Evolutionary conservation across 106 monocot species (phyloP).

Genomic region (Dendrobium chrysotoxum): DNA sequence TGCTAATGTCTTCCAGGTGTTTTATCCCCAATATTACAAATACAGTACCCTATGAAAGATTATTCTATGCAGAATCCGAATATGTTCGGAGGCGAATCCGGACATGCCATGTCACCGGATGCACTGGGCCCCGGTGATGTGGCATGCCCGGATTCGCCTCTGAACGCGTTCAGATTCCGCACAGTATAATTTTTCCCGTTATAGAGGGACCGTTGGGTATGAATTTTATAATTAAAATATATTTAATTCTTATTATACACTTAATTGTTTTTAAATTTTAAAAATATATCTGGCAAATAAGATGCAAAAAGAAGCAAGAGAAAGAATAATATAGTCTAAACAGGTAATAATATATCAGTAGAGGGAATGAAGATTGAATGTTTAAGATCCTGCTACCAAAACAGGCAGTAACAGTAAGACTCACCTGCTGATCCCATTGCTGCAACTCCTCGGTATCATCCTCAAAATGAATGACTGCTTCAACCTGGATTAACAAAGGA

Average conservation of each 20-base stretch:
- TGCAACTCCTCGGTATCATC: conserved; percentile 94
- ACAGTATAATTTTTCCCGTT: no score
- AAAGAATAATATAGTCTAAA: background rate
- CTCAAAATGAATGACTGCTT: conserved; percentile 97
- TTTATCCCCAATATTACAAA: no score
- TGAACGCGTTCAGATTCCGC: no score
- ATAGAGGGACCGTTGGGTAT: no score
- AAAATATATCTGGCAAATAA: background rate
- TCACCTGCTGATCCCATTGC: conserved; percentile 96
- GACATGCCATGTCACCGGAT: no score
- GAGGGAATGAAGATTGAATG: background rate
- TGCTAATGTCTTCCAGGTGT: background rate
- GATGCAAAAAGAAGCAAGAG: background rate
- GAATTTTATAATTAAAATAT: no score
- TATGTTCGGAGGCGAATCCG: no score
- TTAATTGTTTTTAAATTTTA: no score
- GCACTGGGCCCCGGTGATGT: no score
- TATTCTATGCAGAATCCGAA: no score
- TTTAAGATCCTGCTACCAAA: background rate
- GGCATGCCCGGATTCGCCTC: accelerated
- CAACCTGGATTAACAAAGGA: conserved; percentile 49
- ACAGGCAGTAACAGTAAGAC: background rate
- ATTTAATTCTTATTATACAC: no score
- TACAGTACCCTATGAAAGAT: no score
- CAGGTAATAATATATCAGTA: background rate